Evolutionary conservation across 1,284 basidiomycete genomes (phyloP).

Genomic region (Serendipita sp.): DNA sequence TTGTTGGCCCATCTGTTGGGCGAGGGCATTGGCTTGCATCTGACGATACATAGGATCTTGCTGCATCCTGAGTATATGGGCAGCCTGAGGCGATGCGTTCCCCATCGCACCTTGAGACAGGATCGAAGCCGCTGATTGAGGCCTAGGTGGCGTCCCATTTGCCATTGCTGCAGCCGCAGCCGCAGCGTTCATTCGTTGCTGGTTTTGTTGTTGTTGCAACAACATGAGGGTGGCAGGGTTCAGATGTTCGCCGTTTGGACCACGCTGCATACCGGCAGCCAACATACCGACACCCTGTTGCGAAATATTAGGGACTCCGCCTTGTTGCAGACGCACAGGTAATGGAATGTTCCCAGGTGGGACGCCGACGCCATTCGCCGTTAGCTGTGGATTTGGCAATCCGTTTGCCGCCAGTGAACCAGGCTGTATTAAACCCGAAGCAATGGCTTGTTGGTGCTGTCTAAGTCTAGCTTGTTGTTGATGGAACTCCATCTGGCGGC

Average conservation of each 20-base stretch:
- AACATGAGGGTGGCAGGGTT: neutral
- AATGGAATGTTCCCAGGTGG: neutral
- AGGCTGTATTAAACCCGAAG: neutral
- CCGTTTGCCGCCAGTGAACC: neutral
- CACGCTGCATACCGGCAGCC: neutral
- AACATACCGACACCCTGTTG: neutral
- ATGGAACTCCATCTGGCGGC: neutral
- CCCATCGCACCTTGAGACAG: neutral
- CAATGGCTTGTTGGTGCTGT: neutral
- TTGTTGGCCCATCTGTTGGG: neutral
- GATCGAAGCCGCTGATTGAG: slow-evolving; percentile 3
- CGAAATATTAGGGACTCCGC: slow-evolving; percentile 1
- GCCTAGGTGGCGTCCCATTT: neutral
- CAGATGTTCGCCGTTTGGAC: neutral
- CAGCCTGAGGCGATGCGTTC: neutral
- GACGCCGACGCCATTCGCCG: neutral
- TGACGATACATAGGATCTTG: neutral
- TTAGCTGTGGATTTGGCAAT: neutral
- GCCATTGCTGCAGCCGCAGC: neutral
- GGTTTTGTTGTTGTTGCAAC: neutral
- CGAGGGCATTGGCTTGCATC: neutral
- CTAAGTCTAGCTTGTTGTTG: neutral
- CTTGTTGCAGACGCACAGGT: neutral
- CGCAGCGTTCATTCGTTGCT: neutral
- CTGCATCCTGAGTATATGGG: neutral